Conservation (phyloP, 1,284 basidiomycete species). For the Cutaneotrichosporon sp. region DNA sequence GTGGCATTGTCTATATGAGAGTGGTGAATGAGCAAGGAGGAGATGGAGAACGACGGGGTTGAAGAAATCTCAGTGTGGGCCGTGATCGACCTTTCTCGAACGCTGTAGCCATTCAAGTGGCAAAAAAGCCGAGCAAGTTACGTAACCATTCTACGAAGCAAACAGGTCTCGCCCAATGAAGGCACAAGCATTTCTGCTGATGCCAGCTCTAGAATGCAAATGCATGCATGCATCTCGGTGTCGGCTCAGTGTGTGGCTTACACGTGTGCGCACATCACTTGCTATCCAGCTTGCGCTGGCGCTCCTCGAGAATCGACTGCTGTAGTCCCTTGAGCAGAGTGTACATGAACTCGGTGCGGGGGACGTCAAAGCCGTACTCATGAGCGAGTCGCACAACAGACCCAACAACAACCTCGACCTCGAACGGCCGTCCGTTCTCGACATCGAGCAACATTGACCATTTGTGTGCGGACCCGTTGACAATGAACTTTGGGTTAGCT, state of each 20-base stretch:
- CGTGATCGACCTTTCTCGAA: conserved; percentile 1
- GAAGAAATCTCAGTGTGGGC: not conserved
- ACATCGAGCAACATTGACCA: conserved; percentile 48
- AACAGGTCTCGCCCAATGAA: not conserved
- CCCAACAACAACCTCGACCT: conserved; percentile 50
- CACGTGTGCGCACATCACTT: not conserved
- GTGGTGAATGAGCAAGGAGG: not conserved
- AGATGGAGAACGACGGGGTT: not conserved
- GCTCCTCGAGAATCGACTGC: conserved; percentile 16
- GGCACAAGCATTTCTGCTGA: not conserved
- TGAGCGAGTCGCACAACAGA: conserved; percentile 43
- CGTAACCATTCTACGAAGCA: not conserved
- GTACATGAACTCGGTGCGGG: conserved; percentile 39
- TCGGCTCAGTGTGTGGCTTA: not conserved
- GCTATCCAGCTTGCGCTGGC: not conserved
- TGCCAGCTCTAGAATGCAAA: not conserved
- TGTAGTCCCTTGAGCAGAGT: conserved; percentile 46
- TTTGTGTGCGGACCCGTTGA: conserved; percentile 33
- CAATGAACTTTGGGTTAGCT: conserved; percentile 19
- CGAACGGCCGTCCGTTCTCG: conserved; percentile 48
- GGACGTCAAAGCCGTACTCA: conserved; percentile 31
- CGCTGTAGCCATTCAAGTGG: not conserved
- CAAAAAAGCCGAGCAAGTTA: not conserved
- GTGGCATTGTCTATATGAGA: conserved; percentile 18
- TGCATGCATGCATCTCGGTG: not conserved